Base-by-base conservation (phyloP, 768 basidiomycete genomes). In the Serendipita vermifera region DNA sequence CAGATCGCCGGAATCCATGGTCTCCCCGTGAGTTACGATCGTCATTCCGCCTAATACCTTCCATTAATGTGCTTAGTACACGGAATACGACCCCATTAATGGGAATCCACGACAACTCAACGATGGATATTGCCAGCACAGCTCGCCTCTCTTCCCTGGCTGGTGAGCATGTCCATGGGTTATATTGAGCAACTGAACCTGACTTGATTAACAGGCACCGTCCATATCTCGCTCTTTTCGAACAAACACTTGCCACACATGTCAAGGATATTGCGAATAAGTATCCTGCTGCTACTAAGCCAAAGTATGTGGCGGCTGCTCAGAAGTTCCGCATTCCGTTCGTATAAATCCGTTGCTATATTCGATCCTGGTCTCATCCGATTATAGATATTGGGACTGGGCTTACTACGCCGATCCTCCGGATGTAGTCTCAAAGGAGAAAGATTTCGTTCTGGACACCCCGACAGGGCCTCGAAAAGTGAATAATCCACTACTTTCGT, bases 41-140 rank as follows among this genome's bases (percentile, higher is more conserved):
- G n/a, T n/a, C n/a, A n/a, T n/a, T n/a, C n/a, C n/a, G n/a, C n/a
- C n/a, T n/a, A n/a, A n/a, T n/a, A n/a, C n/a, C n/a, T n/a, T n/a
- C n/a, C n/a, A n/a, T n/a, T n/a, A n/a, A n/a, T n/a, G n/a, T n/a
- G n/a, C n/a, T n/a, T n/a, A n/a, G n/a, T n/a, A n/a, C n/a, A n/a
- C n/a, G n/a, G n/a, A n/a, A n/a, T n/a, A n/a, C n/a, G n/a, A n/a
- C n/a, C n/a, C n/a, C n/a, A n/a, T n/a, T n/a, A n/a, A n/a, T n/a
- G n/a, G n/a, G n/a, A n/a, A n/a, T n/a, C n/a, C n/a, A n/a, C n/a
- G n/a, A n/a, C n/a, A n/a, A n/a, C n/a, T n/a, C n/a, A n/a, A n/a
- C n/a, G n/a, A n/a, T n/a, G n/a, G n/a, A n/a, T 79, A 80, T 60
- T 80, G 78, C 61, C 72, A 71, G n/a, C 79, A 81, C 62, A 75